Base-by-base conservation (phyloP, 176 grass and related monocot species). In the Chrysopogon serrulatus region DNA sequence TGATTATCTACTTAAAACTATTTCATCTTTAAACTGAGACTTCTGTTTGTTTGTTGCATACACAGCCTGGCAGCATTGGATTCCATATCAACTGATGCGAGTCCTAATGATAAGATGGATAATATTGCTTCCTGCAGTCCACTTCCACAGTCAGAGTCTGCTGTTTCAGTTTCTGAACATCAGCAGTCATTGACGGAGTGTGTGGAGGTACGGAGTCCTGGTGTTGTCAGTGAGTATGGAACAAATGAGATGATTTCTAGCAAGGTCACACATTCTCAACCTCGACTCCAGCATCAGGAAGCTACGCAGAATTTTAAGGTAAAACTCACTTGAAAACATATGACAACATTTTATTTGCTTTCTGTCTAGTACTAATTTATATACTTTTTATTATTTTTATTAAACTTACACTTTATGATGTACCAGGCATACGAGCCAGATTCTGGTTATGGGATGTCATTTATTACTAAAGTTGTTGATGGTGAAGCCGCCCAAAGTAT, bases 351-450 rank as follows among this genome's bases (percentile, higher is more conserved):
- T 60, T 24, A 48, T 83, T 82, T 79, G 67, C 62, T 39, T 75
- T 75, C 10, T 85, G 33, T 27, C 44, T 62, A 8, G 40, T 41
- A 44, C 74, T 74, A 7, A 26, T 71, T 23, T 68, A 35, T 40
- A 82, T 43, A 64, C 15, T 8, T 77, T 40, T 19, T 5, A 37
- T 79, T 15, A 83, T 53, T 60, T 27, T 27, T 2, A 1, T 72
- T 74, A 53, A 73, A 44, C 21, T 39, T 36, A 66, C 10, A 45
- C n/a, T 31, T 63, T 84, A 79, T 90, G 24, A 85, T 81, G 47
- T 51, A 49, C 56, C 86, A 95, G 93, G 60, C 53, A 39, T 95
- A 76, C 59, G 88, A 85, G n/a, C 79, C 88, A 44, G 82, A 92
- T 84, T 86, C 89, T 73, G 82, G 80, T 64, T 89, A 82, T 31